Base-by-base conservation (phyloP, 225 moss, liverwort and hornwort species). In the Takakia lepidozioides region DNA sequence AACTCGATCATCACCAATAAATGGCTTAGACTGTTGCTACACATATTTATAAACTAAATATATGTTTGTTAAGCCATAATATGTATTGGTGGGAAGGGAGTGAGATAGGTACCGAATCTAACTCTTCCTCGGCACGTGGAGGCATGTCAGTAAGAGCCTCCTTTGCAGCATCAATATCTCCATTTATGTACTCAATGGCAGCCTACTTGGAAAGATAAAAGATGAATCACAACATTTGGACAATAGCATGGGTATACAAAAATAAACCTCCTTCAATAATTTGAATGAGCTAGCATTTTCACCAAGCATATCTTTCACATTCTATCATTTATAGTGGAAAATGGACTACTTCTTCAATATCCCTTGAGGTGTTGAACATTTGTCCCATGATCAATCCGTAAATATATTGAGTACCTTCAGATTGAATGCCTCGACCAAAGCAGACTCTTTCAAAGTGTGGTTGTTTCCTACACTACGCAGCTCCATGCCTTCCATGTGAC, bases 101-200 rank as follows among this genome's bases (percentile, higher is more conserved):
- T n/a, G n/a, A n/a, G n/a, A n/a, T n/a, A n/a, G n/a, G 6, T 18
- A 92, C 92, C 73, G 76, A 74, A 64, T 93, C 92, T 55, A 93
- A 61, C 45, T 93, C 83, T 68, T 93, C 85, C 68, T 93, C 88
- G 40, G 59, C 69, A 24, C 85, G 83, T 27, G 85, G 81, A 49
- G 88, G 92, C 83, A 93, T 83, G 52, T 85, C 65, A 15, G 77
- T 59, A 34, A 88, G 66, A 39, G 85, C 81, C 55, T 85, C 83
- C 28, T 53, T 83, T n/a, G 88, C 78, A 62, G 53, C 83, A 49
- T 74, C 69, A 39, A 75, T 29, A 54, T 88, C 73, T 16, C 78
- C 77, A 70, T 69, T 82, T 28, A 72, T 38, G 54, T 60, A 83
- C 5, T 81, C 52, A 53, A 88, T 76, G 14, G 92, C 67, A 71